These are phyloP conservation scores for Penicillium sp. DNA, from an alignment of 2,329 filamentous ascomycete species.

Conservation along the genomic window DNA sequence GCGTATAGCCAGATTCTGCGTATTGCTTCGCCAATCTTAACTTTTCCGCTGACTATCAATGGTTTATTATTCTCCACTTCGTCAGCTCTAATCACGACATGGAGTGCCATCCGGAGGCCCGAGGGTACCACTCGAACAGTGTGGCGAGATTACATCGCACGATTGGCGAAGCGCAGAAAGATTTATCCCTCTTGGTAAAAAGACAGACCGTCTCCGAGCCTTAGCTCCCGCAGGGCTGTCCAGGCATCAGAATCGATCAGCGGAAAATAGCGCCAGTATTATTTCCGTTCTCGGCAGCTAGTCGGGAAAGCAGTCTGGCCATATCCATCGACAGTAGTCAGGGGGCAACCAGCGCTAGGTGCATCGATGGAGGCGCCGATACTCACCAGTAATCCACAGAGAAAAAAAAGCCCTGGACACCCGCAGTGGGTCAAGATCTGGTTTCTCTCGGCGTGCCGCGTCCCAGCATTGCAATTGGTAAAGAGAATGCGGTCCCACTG, in stretches of 20 bases:
- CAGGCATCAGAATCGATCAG: constrained; percentile 6
- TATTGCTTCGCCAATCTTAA: not conserved
- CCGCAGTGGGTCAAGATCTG: constrained; percentile 6
- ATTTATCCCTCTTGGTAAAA: constrained; percentile 3
- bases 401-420: not conserved
- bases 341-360: not conserved
- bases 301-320: not conserved
- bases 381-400: not conserved
- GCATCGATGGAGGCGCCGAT: constrained; percentile 1
- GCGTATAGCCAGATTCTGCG: constrained; percentile 43
- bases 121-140: not conserved
- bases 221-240: constrained; percentile 1
- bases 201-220: not conserved
- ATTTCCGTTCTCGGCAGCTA: not conserved
- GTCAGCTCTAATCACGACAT: too few species aligned
- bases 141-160: constrained; percentile 2
- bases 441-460: constrained; percentile 2
- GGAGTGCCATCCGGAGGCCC: not conserved
- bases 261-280: not conserved
- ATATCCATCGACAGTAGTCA: not conserved
- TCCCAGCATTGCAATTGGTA: constrained; percentile 11
- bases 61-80: too few species aligned
- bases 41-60: not conserved
- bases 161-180: constrained; percentile 7
- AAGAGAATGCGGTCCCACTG: not conserved